These are phyloP conservation scores for Fusarium mundagurra DNA, from an alignment of 2,329 filamentous ascomycete genomes.

Conservation along the genomic window DNA sequence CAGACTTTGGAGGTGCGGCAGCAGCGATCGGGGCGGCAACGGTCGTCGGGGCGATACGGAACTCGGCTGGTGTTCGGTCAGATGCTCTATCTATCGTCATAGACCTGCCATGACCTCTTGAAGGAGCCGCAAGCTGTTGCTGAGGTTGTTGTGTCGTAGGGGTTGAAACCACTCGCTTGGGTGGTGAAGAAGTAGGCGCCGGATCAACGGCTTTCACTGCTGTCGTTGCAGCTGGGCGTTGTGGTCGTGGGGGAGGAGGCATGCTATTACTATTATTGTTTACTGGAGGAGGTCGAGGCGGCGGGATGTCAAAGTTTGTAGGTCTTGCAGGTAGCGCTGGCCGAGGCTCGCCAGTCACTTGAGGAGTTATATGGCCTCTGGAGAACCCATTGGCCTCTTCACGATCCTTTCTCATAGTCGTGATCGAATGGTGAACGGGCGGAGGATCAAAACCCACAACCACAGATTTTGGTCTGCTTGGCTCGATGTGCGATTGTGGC, in stretches of 20 bases:
- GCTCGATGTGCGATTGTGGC: conserved; percentile 48
- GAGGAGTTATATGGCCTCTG: conserved; percentile 52
- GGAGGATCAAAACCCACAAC: conserved; percentile 59
- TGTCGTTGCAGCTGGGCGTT: conserved; percentile 49
- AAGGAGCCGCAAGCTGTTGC: conserved; percentile 45
- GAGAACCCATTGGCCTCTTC: conserved; percentile 55
- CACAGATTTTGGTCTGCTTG: conserved; percentile 34
- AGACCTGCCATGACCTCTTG: conserved; percentile 45
- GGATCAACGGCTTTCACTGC: conserved; percentile 29
- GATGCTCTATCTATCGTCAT: conserved; percentile 50
- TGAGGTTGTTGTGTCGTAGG: conserved; percentile 44
- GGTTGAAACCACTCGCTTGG: conserved; percentile 46
- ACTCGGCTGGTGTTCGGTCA: conserved; percentile 39
- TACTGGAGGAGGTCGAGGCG: conserved; percentile 23
- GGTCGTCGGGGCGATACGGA: conserved; percentile 37
- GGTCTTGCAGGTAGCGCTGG: conserved; percentile 63
- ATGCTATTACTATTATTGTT: conserved; percentile 32
- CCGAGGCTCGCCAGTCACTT: conserved; percentile 55
- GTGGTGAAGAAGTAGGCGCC: conserved; percentile 36
- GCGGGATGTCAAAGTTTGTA: conserved; percentile 42
- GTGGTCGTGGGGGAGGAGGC: conserved; percentile 58
- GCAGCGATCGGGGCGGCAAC: conserved; percentile 25
- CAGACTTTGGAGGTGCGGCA: conserved; percentile 28
- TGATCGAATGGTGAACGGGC: conserved; percentile 61
- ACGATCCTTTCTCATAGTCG: conserved; percentile 56